Evolutionary conservation across 192 early-diverging fungal species (phyloP), one percentile per base, ranked within the genome.

Genomic region (Coemansia sp.): DNA sequence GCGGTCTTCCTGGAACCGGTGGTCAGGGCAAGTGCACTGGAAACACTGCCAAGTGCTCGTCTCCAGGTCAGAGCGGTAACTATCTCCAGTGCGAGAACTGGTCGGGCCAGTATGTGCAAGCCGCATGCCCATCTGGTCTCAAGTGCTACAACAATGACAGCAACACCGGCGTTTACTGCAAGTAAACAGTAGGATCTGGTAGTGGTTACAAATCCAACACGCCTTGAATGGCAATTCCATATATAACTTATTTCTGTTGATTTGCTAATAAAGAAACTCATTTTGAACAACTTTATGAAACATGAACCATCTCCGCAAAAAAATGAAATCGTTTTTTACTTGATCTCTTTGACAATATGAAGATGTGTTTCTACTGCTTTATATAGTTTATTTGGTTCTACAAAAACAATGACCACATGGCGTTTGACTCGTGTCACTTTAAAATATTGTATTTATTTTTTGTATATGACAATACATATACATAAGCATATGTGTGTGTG

Each of bases 81-180:
- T 80, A 80, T 36, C 39, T 51, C 45, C 78, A 80, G 70, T 80
- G 78, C 66, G 61, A 80, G 66, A 75, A 75, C 73, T 80, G 78
- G 78, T 74, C 72, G 4, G 73, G 73, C 66, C 73, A 72, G 66
- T 80, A 80, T 20, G 73, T 75, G 35, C 55, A 66, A 5, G 73
- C 70, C 32, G 38, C 32, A 35, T 80, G 78, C 78, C 78, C 78
- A 5, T 14, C 48, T 37, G 67, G 63, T 41, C 70, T 80, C 65
- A 80, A 80, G 66, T 80, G 78, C 78, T 80, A 80, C 78, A 80
- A 68, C 73, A 72, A 69, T 38, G 67, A 51, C 32, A 28, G 18
- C 43, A 57, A 57, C 70, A 72, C 66, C 18, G 69, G 70, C 22
- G 78, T 80, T 17, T 75, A 58, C 53, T 80, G 78, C 70, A 48